These are phyloP conservation scores for Arachnomyces sp. DNA, from an alignment of 2,329 filamentous ascomycete species.

Conservation along the genomic window DNA sequence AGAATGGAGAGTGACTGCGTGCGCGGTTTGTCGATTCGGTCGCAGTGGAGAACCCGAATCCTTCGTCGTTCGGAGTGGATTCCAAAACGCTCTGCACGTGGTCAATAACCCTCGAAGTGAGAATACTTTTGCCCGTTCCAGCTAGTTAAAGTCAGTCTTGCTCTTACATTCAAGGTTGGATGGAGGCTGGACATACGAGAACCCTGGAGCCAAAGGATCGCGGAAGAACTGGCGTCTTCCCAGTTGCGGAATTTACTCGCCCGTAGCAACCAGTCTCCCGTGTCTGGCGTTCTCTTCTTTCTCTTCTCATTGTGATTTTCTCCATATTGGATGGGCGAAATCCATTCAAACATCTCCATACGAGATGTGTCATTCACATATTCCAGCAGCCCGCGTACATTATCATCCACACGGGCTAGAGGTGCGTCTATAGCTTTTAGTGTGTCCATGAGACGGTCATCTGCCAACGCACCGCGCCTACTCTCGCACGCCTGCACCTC, in stretches of 20 bases:
- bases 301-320: constrained; percentile 10
- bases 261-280: constrained; percentile 15
- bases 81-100: constrained; percentile 8
- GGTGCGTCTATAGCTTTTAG: constrained; percentile 5
- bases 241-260: no score
- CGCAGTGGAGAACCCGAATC: constrained; percentile 29
- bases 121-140: constrained; percentile 22
- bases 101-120: constrained; percentile 21
- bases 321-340: constrained; percentile 13
- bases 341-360: constrained; percentile 12
- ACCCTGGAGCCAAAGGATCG: constrained; percentile 16
- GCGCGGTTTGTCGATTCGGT: constrained; percentile 19
- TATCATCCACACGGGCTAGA: constrained; percentile 6
- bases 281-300: constrained; percentile 9
- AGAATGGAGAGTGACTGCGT: constrained; percentile 23
- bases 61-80: constrained; percentile 14
- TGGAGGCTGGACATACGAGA: neutral
- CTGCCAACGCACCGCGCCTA: constrained; percentile 5
- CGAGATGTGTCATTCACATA: neutral
- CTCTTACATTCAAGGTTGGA: neutral
- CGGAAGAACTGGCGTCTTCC: constrained; percentile 7
- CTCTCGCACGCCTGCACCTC: constrained; percentile 9
- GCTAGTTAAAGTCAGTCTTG: constrained; percentile 6
- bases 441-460: constrained; percentile 4
- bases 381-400: constrained; percentile 6